Conservation (phyloP, 2,329 filamentous ascomycete species). For the Byssochlamys sp. region DNA sequence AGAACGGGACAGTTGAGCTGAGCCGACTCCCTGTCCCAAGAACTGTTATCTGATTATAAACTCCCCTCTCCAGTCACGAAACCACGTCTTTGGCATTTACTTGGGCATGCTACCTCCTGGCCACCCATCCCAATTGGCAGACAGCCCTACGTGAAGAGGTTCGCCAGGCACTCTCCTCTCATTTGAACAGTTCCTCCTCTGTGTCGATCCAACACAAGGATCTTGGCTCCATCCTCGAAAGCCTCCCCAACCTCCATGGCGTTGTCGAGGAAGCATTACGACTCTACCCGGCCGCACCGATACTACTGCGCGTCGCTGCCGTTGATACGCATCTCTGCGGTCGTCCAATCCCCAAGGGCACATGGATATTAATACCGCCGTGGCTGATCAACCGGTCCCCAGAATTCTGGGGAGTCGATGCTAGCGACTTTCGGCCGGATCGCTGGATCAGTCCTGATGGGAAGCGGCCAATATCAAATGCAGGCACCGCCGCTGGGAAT, state of each 20-base stretch:
- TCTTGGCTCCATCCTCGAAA: constrained; percentile 43
- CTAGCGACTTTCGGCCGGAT: constrained; percentile 64
- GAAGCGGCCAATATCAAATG: constrained; percentile 26
- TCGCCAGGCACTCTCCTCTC: constrained; percentile 35
- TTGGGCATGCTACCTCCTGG: constrained; percentile 47
- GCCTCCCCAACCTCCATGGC: constrained; percentile 66
- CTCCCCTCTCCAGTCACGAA: constrained; percentile 30
- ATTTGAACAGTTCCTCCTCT: constrained; percentile 5
- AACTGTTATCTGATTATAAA: too few species aligned
- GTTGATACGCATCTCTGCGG: constrained; percentile 49
- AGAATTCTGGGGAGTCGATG: constrained; percentile 65
- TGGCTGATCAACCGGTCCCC: constrained; percentile 62
- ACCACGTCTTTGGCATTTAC: constrained; percentile 47
- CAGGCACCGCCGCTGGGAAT: too few species aligned
- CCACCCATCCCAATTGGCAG: constrained; percentile 42
- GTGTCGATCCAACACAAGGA: constrained; percentile 18
- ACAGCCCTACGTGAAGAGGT: constrained; percentile 43
- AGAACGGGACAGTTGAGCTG: too few species aligned
- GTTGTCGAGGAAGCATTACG: constrained; percentile 64
- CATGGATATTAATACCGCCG: constrained; percentile 56
- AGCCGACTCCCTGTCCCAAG: too few species aligned
- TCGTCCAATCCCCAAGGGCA: constrained; percentile 58
- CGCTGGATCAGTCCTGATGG: constrained; percentile 56
- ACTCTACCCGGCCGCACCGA: constrained; percentile 32
- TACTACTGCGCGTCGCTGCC: constrained; percentile 31